Evolutionary conservation across 2,329 filamentous ascomycete genomes (phyloP).

Genomic region (Colletotrichum sp.): DNA sequence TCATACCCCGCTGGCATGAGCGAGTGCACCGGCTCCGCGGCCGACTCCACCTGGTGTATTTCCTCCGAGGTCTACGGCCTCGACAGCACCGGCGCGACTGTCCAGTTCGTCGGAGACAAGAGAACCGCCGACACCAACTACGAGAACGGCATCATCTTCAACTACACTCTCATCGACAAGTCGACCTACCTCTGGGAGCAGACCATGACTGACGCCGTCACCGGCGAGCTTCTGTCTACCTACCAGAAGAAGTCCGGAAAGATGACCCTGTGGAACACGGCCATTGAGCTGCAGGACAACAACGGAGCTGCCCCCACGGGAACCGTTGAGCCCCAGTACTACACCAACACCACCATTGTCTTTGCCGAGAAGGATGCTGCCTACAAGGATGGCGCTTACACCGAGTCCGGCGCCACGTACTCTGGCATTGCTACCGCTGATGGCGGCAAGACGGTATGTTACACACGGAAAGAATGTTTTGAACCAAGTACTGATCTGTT

Average conservation of each 20-base stretch:
- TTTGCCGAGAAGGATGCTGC: background rate
- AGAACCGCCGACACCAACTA: background rate
- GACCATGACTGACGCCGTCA: background rate
- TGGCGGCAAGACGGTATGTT: background rate
- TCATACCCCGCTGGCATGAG: background rate
- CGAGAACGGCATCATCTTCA: background rate
- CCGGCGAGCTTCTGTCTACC: background rate
- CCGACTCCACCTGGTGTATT: background rate
- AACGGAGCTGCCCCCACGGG: background rate
- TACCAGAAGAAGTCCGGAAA: background rate
- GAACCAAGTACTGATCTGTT: background rate
- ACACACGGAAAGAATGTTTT: fast-evolving
- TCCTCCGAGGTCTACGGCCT: background rate
- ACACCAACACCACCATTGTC: background rate
- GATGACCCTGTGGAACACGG: background rate
- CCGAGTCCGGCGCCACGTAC: background rate
- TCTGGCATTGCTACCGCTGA: background rate
- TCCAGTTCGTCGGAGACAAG: background rate
- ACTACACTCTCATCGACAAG: background rate
- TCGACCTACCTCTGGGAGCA: background rate
- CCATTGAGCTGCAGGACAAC: background rate
- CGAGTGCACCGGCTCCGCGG: background rate
- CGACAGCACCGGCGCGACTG: background rate
- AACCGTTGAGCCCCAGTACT: background rate
- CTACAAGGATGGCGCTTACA: background rate